phyloP scores from a whole-genome alignment of 73 alveolate genomes.

The Urostyla sp. region DNA sequence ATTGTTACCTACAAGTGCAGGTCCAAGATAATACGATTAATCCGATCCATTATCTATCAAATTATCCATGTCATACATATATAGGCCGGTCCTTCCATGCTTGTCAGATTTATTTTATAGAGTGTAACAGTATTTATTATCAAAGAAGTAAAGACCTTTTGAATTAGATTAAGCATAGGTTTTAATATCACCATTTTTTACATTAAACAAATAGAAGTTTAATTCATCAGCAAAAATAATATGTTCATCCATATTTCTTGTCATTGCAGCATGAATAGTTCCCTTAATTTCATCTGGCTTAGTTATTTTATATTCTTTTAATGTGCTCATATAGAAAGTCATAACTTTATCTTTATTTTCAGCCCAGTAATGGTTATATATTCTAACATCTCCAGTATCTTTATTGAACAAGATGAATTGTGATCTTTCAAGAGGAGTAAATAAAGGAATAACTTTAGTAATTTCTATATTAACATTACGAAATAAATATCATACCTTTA shows the following conservation, averaged over 20 bases:
- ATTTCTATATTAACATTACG: background rate
- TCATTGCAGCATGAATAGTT: background rate
- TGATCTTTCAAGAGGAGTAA: background rate
- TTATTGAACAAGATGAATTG: slow-evolving; percentile 6
- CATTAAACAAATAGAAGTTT: background rate
- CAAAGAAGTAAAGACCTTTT: slow-evolving; percentile 8
- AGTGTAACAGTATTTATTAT: background rate
- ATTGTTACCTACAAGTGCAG: background rate
- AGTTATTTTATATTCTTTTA: background rate
- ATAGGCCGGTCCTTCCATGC: background rate
- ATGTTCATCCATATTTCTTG: background rate
- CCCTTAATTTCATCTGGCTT: background rate
- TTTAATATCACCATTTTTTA: background rate
- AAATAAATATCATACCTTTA: background rate
- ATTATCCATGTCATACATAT: background rate
- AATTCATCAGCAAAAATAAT: background rate
- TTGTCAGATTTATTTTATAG: background rate
- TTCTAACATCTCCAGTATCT: slow-evolving; percentile 4
- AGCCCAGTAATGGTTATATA: background rate
- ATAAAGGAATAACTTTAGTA: slow-evolving; percentile 5
- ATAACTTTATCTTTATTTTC: background rate
- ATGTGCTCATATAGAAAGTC: background rate
- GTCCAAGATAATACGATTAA: background rate
- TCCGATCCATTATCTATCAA: slow-evolving; percentile 2
- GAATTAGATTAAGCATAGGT: background rate